Evolutionary conservation across 768 basidiomycete species (phyloP), one percentile per base, ranked within the genome.

Genomic region (Termitomyces sp.): DNA sequence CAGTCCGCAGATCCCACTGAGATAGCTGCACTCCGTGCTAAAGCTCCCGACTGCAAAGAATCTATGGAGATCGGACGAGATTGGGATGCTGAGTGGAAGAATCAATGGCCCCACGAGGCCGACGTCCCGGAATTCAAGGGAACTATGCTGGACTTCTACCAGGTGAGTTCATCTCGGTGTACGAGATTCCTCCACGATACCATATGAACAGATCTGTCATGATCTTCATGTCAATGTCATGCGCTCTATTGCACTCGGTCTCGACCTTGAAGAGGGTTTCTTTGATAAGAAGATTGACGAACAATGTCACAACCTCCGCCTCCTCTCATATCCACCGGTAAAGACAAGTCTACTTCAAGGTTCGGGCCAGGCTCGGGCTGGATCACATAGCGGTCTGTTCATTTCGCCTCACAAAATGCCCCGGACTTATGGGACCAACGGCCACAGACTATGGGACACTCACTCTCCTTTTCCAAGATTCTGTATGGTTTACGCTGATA

Each of bases 11-110:
- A 91, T 69, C 78, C 83, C 10, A 70, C 76, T 17, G 90, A 92
- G 72, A 93, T 95, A 62, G 86, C 85, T 44, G 69, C 77, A 43
- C 73, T 94, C 21, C 84, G 92, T n/a, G 75, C 73, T 57, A 84
- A 83, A 58, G 84, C 92, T 0, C 92, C 92, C 0, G 92, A 92
- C 66, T 84, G 73, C 72, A 92, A 92, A 70, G 92, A 95, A 69
- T 77, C 84, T 8, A 92, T 95, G 85, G 92, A 95, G 69, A 93
- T 95, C 44, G 92, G 93, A 31, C 80, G 88, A 25, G 91, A 95
- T 57, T 89, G 87, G 84, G 90, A 90, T 62, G 74, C 79, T 16
- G 77, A 72, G 38, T 91, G 87, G 86, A 84, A 81, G 58, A 95
- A 95, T 68, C 79, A 79, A 61, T 95, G 93, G 92, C 92, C 89